Percentiles rank a stretch among this genome's conserved stretches.
Evolutionary conservation across 768 basidiomycete species (phyloP).

Genomic region (Chalciporus piperatus): DNA sequence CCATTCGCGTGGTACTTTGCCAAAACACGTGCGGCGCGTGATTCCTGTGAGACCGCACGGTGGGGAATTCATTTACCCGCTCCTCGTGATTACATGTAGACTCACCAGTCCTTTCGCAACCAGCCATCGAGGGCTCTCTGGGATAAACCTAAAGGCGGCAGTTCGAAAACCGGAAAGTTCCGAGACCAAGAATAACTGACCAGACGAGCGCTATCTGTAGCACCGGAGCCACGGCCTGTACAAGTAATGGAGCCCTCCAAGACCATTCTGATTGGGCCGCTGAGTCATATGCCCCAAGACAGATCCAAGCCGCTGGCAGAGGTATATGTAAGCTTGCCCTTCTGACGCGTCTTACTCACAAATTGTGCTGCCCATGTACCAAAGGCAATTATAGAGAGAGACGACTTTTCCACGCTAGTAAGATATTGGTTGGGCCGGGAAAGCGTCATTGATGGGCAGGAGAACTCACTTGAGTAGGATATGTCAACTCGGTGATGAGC

Average conservation of each 20-base stretch:
- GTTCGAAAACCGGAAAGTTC: neutral
- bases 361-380: slow-evolving; percentile 72
- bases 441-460: neutral
- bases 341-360: slow-evolving; percentile 10
- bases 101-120: slow-evolving; percentile 58
- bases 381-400: slow-evolving; percentile 66
- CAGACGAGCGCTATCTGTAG: slow-evolving; percentile 55
- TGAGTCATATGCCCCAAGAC: slow-evolving; percentile 40
- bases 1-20: slow-evolving; percentile 72
- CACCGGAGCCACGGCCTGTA: slow-evolving; percentile 58
- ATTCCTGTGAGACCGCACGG: slow-evolving; percentile 38
- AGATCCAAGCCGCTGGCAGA: slow-evolving; percentile 39
- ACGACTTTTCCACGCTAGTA: slow-evolving; percentile 52
- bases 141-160: slow-evolving; percentile 47
- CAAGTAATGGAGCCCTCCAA: slow-evolving; percentile 63
- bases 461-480: slow-evolving; percentile 60
- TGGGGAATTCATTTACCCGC: neutral
- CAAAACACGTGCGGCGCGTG: slow-evolving; percentile 57
- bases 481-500: slow-evolving; percentile 62
- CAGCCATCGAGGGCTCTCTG: slow-evolving; percentile 67
- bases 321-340: too few relatives aligned
- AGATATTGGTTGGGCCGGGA: neutral
- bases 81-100: neutral
- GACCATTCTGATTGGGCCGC: slow-evolving; percentile 46
- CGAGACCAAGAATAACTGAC: slow-evolving; percentile 28